A percentile compares a stretch with the other conserved stretches of the same genome.
phyloP scores from a whole-genome alignment of 139 green algal genomes.

The Coccomyxa sp. region DNA sequence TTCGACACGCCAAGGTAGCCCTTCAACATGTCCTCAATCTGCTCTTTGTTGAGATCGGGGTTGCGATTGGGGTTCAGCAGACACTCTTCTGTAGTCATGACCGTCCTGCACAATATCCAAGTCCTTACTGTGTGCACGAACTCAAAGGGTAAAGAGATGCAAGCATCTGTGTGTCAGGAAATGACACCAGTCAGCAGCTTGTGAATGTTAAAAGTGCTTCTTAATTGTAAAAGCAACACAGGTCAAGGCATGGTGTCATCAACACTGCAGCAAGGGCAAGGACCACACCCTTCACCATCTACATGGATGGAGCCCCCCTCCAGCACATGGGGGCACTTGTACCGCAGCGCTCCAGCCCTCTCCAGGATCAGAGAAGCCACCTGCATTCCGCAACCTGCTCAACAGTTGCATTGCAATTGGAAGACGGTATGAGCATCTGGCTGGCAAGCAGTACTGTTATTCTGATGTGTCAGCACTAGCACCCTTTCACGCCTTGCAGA shows the following conservation, averaged over 20 bases:
- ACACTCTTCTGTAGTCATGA: slow-evolving; percentile 76
- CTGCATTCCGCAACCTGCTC: background rate
- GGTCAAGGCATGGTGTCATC: too few species aligned
- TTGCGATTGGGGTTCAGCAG: slow-evolving; percentile 76
- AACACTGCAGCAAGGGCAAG: background rate
- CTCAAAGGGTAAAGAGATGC: background rate
- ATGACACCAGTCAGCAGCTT: background rate
- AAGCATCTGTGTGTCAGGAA: background rate
- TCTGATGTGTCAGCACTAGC: background rate
- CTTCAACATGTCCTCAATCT: slow-evolving; percentile 60
- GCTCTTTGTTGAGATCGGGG: slow-evolving; percentile 47
- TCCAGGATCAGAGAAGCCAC: slow-evolving; percentile 9
- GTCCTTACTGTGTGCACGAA: background rate
- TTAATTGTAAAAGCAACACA: background rate
- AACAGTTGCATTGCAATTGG: background rate
- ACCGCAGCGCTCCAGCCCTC: slow-evolving; percentile 17
- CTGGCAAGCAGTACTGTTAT: background rate
- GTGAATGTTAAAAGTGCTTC: background rate
- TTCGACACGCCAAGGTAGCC: slow-evolving; percentile 53
- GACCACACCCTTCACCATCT: slow-evolving; percentile 50
- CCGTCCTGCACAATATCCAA: slow-evolving; percentile 36
- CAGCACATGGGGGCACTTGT: slow-evolving; percentile 42
- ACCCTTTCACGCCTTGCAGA: background rate
- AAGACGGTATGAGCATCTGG: background rate
- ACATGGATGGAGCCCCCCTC: slow-evolving; percentile 64